Percentiles rank a stretch among this genome's conserved stretches.
Conservation (phyloP, 73 alveolate genomes). For the Paramecium sexaurelia region DNA sequence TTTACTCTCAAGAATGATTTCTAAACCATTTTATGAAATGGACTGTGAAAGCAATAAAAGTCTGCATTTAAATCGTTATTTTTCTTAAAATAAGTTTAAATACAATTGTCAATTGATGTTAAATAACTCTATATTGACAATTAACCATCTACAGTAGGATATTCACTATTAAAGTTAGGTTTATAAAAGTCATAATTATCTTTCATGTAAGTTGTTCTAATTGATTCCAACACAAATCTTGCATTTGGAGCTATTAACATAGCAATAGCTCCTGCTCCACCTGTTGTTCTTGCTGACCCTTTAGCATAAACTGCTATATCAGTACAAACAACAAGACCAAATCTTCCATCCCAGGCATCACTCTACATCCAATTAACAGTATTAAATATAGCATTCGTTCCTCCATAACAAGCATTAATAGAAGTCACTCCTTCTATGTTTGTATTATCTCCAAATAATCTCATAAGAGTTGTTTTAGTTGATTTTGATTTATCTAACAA, state of each 20-base stretch:
- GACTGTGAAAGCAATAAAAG: constrained; percentile 94
- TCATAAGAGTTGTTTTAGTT: constrained; percentile 96
- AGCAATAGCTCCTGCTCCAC: constrained; percentile 98
- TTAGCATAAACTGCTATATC: constrained; percentile 97
- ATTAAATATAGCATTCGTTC: constrained; percentile 96
- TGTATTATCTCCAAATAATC: constrained; percentile 80
- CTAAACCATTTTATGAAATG: constrained; percentile 92
- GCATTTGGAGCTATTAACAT: constrained; percentile 93
- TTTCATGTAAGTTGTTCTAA: constrained; percentile 90
- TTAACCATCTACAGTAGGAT: constrained; percentile 98
- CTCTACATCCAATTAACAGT: constrained; percentile 94
- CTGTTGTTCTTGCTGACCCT: constrained; percentile 98
- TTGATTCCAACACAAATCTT: constrained; percentile 82
- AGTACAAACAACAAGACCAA: constrained; percentile 92
- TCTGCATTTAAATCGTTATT: constrained; percentile 81
- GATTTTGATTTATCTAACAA: constrained; percentile 96
- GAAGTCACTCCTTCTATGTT: constrained; percentile 97
- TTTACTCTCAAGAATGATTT: constrained; percentile 87
- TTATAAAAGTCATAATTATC: constrained; percentile 96
- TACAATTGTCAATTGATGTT: constrained; percentile 85
- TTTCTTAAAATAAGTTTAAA: constrained; percentile 21
- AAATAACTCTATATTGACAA: constrained; percentile 85
- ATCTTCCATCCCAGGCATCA: constrained; percentile 96
- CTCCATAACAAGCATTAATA: constrained; percentile 99
- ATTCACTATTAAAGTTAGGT: constrained; percentile 92